phyloP scores from a whole-genome alignment of 2,329 filamentous ascomycete genomes.

The Alternaria sp. region DNA sequence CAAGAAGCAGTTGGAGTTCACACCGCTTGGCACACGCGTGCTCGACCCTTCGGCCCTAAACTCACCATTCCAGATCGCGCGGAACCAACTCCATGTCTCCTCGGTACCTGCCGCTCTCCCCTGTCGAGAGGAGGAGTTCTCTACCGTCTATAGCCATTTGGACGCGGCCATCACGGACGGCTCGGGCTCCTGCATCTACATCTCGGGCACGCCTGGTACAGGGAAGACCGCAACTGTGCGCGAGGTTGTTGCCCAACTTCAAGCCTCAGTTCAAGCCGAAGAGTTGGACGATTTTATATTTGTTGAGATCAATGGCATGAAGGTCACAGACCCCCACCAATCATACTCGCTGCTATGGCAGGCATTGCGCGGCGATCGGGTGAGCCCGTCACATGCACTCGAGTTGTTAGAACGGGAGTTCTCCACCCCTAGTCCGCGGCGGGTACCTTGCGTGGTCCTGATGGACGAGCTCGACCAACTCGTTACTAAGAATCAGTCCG shows the following conservation, averaged over 20 bases:
- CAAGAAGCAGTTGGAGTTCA: conserved; percentile 93
- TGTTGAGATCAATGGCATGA: conserved; percentile 99
- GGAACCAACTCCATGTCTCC: conserved; percentile 89
- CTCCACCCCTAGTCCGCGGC: conserved; percentile 84
- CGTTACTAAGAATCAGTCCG: conserved; percentile 97
- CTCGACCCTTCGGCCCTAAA: conserved; percentile 79
- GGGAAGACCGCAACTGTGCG: conserved; percentile 97
- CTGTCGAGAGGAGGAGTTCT: conserved; percentile 91
- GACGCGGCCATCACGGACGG: conserved; percentile 94
- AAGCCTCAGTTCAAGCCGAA: conserved; percentile 85
- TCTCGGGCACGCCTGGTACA: conserved; percentile 96
- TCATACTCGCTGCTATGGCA: conserved; percentile 97
- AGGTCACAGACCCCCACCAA: conserved; percentile 97
- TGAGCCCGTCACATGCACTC: conserved; percentile 89
- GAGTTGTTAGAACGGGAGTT: conserved; percentile 93
- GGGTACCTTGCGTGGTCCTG: conserved; percentile 93
- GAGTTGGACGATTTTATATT: conserved; percentile 99
- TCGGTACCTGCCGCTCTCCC: conserved; percentile 89
- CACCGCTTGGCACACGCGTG: conserved; percentile 86
- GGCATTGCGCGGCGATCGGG: conserved; percentile 89
- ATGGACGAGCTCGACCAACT: conserved; percentile 99
- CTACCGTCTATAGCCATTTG: conserved; percentile 89
- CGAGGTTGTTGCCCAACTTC: conserved; percentile 88
- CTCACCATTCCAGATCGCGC: conserved; percentile 90
- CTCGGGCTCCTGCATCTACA: conserved; percentile 96